phyloP scores from a whole-genome alignment of 2,329 filamentous ascomycete genomes.

The Diaporthe sp. region DNA sequence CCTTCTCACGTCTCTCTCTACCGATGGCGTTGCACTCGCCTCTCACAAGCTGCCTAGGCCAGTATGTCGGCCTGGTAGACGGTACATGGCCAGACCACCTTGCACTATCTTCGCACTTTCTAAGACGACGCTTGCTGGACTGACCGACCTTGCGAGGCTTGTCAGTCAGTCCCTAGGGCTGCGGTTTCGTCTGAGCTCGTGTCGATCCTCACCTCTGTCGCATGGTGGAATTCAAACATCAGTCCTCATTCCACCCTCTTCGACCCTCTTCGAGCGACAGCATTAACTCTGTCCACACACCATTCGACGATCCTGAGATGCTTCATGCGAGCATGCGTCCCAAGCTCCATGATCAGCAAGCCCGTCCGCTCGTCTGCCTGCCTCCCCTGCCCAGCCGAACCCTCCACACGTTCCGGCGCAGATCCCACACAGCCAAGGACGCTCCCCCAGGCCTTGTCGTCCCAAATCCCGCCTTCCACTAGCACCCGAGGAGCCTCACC shows the following conservation, averaged over 20 bases:
- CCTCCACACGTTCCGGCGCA: slow-evolving; percentile 10
- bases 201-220: slow-evolving; percentile 25
- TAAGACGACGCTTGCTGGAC: too few species aligned
- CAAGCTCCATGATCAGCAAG: slow-evolving; percentile 10
- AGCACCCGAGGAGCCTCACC: neutral
- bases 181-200: slow-evolving; percentile 26
- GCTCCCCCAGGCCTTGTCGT: slow-evolving; percentile 22
- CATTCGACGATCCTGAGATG: slow-evolving; percentile 9
- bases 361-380: neutral
- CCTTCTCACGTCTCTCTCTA: neutral
- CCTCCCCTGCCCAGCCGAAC: slow-evolving; percentile 21
- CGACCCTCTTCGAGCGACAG: slow-evolving; percentile 3
- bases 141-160: neutral
- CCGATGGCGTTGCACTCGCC: neutral
- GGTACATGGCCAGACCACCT: neutral
- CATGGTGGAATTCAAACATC: slow-evolving; percentile 25
- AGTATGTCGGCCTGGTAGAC: slow-evolving; percentile 9
- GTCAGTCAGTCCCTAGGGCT: neutral
- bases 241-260: neutral
- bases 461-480: neutral
- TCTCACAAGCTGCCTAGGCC: slow-evolving; percentile 4
- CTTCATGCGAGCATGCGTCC: slow-evolving; percentile 23
- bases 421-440: slow-evolving; percentile 20
- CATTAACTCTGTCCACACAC: slow-evolving; percentile 5
- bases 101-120: neutral